Evolutionary conservation across 2,329 filamentous ascomycete species (phyloP).

Genomic region (Didymella pomorum): DNA sequence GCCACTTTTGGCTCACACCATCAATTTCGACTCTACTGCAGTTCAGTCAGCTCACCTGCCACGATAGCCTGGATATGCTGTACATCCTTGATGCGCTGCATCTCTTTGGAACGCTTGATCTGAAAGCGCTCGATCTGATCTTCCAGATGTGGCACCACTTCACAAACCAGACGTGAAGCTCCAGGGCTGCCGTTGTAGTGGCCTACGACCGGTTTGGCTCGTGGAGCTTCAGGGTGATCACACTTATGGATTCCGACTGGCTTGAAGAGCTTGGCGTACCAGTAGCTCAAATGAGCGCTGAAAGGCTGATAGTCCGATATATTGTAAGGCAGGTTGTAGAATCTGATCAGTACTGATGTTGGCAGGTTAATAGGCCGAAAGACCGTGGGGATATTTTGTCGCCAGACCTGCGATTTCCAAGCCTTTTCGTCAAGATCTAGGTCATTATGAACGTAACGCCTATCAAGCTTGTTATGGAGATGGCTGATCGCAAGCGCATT

Average conservation of each 20-base stretch:
- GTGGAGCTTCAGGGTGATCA: slow-evolving; percentile 5
- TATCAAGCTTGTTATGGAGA: slow-evolving; percentile 29
- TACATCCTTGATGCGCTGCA: background rate
- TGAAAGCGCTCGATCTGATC: slow-evolving; percentile 4
- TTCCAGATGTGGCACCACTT: slow-evolving; percentile 5
- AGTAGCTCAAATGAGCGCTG: slow-evolving; percentile 19
- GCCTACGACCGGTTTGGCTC: background rate
- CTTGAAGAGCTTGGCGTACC: slow-evolving; percentile 24
- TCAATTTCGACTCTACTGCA: background rate
- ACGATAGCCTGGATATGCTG: background rate
- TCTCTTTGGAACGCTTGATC: background rate
- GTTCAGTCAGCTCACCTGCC: background rate
- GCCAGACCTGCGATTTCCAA: slow-evolving; percentile 13
- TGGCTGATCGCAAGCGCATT: slow-evolving; percentile 32
- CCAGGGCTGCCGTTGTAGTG: slow-evolving; percentile 11
- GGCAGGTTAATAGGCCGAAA: slow-evolving; percentile 5
- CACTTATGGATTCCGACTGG: slow-evolving; percentile 1
- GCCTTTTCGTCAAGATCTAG: slow-evolving; percentile 52
- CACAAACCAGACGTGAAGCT: slow-evolving; percentile 2
- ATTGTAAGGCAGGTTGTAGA: slow-evolving; percentile 1
- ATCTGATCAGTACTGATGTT: background rate
- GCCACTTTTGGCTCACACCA: background rate
- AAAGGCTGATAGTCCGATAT: slow-evolving; percentile 16
- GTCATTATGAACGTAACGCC: slow-evolving; percentile 78
- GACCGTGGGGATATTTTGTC: background rate